Base-by-base conservation (phyloP, 331 rosid genomes). In the Phaseolus coccineus region DNA sequence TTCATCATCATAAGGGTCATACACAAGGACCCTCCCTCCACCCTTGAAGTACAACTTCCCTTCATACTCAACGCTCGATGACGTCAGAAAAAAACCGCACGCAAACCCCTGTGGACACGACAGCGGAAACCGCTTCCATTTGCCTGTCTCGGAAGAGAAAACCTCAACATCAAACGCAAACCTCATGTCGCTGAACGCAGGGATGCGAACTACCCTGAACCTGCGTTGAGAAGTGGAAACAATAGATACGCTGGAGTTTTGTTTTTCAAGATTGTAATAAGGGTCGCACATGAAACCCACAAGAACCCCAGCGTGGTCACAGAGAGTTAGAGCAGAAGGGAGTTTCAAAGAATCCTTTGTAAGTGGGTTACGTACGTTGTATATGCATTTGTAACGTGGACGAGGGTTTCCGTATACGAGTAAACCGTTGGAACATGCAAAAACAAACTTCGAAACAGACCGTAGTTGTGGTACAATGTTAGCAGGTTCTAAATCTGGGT, bases 211-310 rank as follows among this genome's bases (percentile, higher is more conserved):
- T 9, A 70, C 72, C 40, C 47, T 58, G 6, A 79, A 79, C 65
- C 55, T 59, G 0, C 42, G 71, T 7, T 42, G 13, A 44, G 61
- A 42, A 40, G 4, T 1, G 6, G 50, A 9, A 16, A 52, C 19
- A 1, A 64, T 5, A 19, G 55, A 64, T 1, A 80, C 67, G 8
- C 2, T 15, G 1, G 2, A 1, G 5, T 31, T 62, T 0, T 73
- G 61, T 0, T 3, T 16, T 72, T n/a, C 71, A 47, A 35, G 11
- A 9, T 4, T 39, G 19, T 47, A 74, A 47, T 81, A 81, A n/a
- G 71, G 77, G 13, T 81, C 77, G n/a, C 85, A 81, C 0, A 16
- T 24, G 58, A 81, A 81, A n/a, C 85, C 80, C 33, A 67, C 71
- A 3, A 74, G 69, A 57, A 31, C 80, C 5, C 55, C 71, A 15